Base-by-base conservation (phyloP, 176 grass and related monocot species). In the Chrysopogon serrulatus region DNA sequence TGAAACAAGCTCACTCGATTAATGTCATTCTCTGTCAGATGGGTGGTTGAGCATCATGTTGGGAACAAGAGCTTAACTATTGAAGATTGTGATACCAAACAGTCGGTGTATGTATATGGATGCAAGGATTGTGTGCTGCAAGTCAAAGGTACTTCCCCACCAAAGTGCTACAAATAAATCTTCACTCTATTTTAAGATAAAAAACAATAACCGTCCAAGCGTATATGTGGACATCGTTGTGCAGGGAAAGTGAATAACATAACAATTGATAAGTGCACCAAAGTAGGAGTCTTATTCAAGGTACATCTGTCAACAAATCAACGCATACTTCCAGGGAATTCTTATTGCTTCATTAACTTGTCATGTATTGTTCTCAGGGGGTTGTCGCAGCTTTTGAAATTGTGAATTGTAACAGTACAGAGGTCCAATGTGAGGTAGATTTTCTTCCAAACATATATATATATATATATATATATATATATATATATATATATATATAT, bases 161-260 rank as follows among this genome's bases (percentile, higher is more conserved):
- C 47, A 33, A 69, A 61, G 6, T 51, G 28, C 27, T 82, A 77
- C 10, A 9, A 61, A 76, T 8, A 30, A 30, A 49, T 60, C 4
- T 6, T 51, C 41, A 82, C 70, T 24, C 11, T 70, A 61, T 59
- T 74, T 82, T 56, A 41, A 66, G 33, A 59, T n/a, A n/a, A 36
- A 34, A 77, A 27, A 49, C 4, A 72, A 7, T 61, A 68, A 74
- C 48, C 6, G 9, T 39, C 24, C 40, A 69, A 53, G n/a, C 59
- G 33, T 39, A 7, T 79, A 4, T 45, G 15, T 51, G 2, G 2
- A 24, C 40, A 82, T 44, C 26, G 13, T 37, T 74, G 10, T 79
- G 78, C 82, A 93, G 91, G 88, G 21, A 90, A 90, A 80, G 88
- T 93, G 37, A 90, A 88, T 82, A 93, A 93, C 53, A 90, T 93